Evolutionary conservation across 2,329 filamentous ascomycete species (phyloP).

Genomic region (Curvularia sp.): DNA sequence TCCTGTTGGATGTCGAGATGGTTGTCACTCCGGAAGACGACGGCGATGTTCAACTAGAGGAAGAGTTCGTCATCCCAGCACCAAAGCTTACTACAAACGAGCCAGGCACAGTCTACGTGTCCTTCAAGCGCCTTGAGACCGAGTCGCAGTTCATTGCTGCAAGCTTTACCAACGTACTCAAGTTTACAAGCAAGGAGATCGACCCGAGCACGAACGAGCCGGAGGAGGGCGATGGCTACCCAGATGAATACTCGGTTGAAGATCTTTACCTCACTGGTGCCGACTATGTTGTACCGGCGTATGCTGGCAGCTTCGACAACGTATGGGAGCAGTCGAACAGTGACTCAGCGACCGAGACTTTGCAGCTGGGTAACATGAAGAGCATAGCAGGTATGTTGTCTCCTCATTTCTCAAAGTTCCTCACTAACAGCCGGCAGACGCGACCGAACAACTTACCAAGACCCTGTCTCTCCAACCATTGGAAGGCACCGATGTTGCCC

Average conservation of each 20-base stretch:
- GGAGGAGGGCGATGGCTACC: constrained; percentile 84
- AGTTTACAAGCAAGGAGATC: constrained; percentile 98
- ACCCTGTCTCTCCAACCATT: constrained; percentile 89
- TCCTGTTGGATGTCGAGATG: constrained; percentile 59
- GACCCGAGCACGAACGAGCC: constrained; percentile 93
- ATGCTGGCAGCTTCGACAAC: constrained; percentile 93
- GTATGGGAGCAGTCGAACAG: constrained; percentile 94
- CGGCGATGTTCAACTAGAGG: constrained; percentile 72
- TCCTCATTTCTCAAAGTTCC: not conserved
- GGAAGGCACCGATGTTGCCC: constrained; percentile 89
- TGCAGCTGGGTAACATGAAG: constrained; percentile 87
- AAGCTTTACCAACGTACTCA: constrained; percentile 89
- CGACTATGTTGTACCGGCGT: constrained; percentile 92
- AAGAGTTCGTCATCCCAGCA: constrained; percentile 92
- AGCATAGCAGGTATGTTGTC: constrained; percentile 81
- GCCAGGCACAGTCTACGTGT: constrained; percentile 92
- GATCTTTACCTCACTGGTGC: constrained; percentile 90
- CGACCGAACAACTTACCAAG: constrained; percentile 88
- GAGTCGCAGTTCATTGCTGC: constrained; percentile 78
- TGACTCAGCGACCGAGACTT: constrained; percentile 88
- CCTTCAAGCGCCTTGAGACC: constrained; percentile 83
- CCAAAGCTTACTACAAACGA: constrained; percentile 83
- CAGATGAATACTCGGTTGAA: constrained; percentile 97
- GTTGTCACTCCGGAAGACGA: constrained; percentile 87
- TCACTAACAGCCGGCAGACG: constrained; percentile 65